Conservation (phyloP, 495 filamentous ascomycete genomes). For the Trichoderma gamsii region DNA sequence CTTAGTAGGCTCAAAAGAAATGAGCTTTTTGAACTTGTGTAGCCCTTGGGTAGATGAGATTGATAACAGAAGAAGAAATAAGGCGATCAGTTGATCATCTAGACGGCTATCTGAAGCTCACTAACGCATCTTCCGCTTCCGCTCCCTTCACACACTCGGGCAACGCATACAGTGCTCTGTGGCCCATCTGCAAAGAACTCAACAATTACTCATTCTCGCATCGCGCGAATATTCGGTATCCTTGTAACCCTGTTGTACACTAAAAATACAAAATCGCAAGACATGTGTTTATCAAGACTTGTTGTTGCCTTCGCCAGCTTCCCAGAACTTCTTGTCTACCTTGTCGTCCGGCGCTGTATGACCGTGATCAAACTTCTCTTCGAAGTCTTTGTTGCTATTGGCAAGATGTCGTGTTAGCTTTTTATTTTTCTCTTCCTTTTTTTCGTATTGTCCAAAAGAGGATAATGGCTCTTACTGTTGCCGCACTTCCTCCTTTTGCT, state of each 20-base stretch:
- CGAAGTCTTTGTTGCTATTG: conserved; percentile 46
- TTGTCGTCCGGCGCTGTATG: conserved; percentile 35
- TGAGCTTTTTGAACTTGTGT: no score
- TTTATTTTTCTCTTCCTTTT: not conserved
- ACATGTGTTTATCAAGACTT: not conserved
- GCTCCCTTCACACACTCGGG: no score
- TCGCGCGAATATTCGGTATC: conserved; percentile 1
- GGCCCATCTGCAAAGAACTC: not conserved
- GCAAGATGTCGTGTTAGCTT: conserved; percentile 19
- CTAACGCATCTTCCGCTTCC: no score
- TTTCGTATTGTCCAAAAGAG: not conserved
- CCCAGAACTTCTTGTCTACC: conserved; percentile 47
- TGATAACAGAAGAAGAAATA: no score
- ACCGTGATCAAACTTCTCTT: conserved; percentile 40
- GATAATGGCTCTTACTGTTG: not conserved
- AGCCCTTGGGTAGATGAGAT: no score
- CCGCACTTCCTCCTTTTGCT: conserved; percentile 42
- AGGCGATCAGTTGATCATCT: no score
- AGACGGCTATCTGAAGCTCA: no score
- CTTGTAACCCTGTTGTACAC: not conserved
- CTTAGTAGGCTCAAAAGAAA: no score
- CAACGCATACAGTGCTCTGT: not conserved
- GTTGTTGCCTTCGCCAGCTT: conserved; percentile 17
- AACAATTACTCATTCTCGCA: not conserved
- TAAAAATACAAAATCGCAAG: not conserved